These are phyloP conservation scores for Lasiosphaeria ovina DNA, from an alignment of 495 filamentous ascomycete genomes.

Conservation along the genomic window DNA sequence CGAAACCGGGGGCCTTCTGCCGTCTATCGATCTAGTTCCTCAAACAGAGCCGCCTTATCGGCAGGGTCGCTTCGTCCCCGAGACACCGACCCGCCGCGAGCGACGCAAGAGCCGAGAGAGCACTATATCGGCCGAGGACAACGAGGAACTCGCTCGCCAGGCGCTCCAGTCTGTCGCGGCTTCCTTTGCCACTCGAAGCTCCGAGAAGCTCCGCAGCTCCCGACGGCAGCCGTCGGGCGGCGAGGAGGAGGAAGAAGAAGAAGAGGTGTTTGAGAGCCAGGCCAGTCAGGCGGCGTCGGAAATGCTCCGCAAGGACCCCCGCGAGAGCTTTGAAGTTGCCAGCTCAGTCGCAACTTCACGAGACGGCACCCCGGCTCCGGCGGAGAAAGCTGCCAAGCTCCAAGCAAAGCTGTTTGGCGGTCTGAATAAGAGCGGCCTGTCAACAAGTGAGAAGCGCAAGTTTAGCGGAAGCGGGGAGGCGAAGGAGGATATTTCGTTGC, in stretches of 20 bases:
- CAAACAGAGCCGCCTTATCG: conserved; percentile 50
- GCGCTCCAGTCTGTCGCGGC: conserved; percentile 56
- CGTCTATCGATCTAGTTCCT: conserved; percentile 57
- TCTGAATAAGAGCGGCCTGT: conserved; percentile 54
- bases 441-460: conserved; percentile 55
- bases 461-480: conserved; percentile 44
- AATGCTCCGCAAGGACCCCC: conserved; percentile 53
- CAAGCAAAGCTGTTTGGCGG: conserved; percentile 71
- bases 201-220: conserved; percentile 23
- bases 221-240: conserved; percentile 17
- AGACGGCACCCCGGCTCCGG: conserved; percentile 41
- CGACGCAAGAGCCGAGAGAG: conserved; percentile 71
- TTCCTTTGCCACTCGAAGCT: conserved; percentile 40
- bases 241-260: conserved; percentile 35
- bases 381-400: conserved; percentile 47
- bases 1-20: conserved; percentile 46
- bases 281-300: conserved; percentile 54
- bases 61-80: conserved; percentile 26
- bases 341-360: conserved; percentile 42
- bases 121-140: conserved; percentile 83
- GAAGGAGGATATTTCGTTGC: conserved; percentile 29
- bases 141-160: conserved; percentile 57
- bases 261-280: conserved; percentile 47
- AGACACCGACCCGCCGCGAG: conserved; percentile 31
- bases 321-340: conserved; percentile 49